Evolutionary conservation across 345 rosid species (phyloP), one percentile per base, ranked within the genome.

Genomic region (Aurinia saxatilis): DNA sequence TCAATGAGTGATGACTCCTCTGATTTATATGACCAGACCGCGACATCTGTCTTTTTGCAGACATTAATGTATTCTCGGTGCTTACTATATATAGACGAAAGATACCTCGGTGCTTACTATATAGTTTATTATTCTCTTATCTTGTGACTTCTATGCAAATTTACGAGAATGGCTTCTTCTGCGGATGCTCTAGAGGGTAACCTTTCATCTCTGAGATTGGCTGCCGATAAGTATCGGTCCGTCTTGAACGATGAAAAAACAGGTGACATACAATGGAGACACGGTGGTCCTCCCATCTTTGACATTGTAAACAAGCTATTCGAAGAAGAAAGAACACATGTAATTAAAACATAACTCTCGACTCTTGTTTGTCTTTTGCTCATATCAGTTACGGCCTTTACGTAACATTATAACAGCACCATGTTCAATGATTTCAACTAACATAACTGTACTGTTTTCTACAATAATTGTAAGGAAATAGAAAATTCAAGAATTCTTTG

Each of bases 291-390:
- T 77, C 95, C 93, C 0, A 54, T 65, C 0, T 89, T 77, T 34
- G 83, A 82, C 31, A 41, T 38, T 10, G 85, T 81, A 1, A 89
- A 89, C 63, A 75, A 63, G 48, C 96, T 86, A 63, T 82, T 81
- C 30, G 93, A 86, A 66, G 71, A 80, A 68, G 93, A 81, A 72
- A 71, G 87, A 68, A 86, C 84, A n/a, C 74, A 77, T 80, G 85
- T 80, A 71, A 64, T 0, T 16, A 21, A 21, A 54, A 39, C 25
- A n/a, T n/a, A 47, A 38, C 48, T 15, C 50, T 31, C 31, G 6
- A 27, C 53, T 64, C 45, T 41, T 39, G 4, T 47, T 11, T 50
- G 1, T 50, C 63, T 49, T 23, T 50, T 36, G 16, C 34, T 27
- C 6, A 6, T 33, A 11, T 23, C 23, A 49, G 15, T 49, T 49